These are phyloP conservation scores for Fusarium pseudocircinatum DNA, from an alignment of 2,329 filamentous ascomycete genomes.

Conservation along the genomic window DNA sequence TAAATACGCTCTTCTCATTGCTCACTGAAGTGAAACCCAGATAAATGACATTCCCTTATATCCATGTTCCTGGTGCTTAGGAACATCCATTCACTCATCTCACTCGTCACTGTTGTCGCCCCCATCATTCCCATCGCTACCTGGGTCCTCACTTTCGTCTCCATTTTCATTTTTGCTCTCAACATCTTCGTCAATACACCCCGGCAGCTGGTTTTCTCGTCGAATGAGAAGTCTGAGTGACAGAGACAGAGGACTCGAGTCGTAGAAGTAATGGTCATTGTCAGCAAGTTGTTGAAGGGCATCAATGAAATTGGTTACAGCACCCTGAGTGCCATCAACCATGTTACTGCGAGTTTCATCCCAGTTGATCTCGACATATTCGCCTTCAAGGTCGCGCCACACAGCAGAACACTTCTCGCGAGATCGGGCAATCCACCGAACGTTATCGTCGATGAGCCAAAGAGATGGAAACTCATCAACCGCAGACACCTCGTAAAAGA, in stretches of 20 bases:
- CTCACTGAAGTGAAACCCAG: background rate
- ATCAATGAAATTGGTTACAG: background rate
- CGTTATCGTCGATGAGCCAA: background rate
- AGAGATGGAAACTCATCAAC: background rate
- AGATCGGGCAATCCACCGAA: background rate
- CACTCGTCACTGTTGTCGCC: background rate
- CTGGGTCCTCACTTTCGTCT: background rate
- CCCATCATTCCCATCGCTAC: no score
- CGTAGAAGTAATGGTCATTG: rapidly evolving
- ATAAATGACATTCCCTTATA: background rate
- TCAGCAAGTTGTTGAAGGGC: background rate
- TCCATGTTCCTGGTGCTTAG: background rate
- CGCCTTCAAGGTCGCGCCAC: background rate
- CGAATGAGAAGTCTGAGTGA: background rate
- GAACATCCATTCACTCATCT: background rate
- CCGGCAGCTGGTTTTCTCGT: background rate
- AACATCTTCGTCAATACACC: background rate
- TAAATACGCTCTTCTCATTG: background rate
- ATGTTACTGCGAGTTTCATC: background rate
- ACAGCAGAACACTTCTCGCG: rapidly evolving
- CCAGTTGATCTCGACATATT: background rate
- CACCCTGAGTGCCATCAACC: background rate
- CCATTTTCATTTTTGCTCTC: background rate
- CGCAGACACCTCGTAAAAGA: background rate
- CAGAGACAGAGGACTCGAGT: rapidly evolving